A percentile compares a stretch with the other conserved stretches of the same genome.
phyloP scores from a whole-genome alignment of 345 rosid species.

The Eucalyptus erythrocorys region DNA sequence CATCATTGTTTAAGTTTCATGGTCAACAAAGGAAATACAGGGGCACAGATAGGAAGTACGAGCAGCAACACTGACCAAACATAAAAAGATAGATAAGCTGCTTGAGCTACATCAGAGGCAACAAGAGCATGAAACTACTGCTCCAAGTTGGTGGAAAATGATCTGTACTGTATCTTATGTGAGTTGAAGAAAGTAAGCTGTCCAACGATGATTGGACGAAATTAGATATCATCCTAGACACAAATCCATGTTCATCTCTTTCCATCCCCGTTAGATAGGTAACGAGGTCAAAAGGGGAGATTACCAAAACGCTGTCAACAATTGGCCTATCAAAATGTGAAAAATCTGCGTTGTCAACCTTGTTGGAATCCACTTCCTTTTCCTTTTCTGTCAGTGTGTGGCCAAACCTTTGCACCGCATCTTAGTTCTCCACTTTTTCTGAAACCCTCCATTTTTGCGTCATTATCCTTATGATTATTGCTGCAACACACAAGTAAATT shows the following conservation, averaged over 20 bases:
- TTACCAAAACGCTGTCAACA: neutral
- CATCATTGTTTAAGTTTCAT: neutral
- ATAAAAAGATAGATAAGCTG: neutral
- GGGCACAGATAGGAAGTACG: too few species aligned
- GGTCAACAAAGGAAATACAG: too few species aligned
- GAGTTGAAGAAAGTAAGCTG: too few species aligned
- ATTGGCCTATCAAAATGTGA: neutral
- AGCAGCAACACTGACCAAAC: neutral
- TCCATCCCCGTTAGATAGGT: neutral
- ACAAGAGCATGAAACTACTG: neutral
- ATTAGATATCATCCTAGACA: neutral
- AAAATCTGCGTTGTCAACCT: neutral
- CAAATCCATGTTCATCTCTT: neutral
- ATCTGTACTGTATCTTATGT: neutral
- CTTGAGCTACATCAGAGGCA: neutral
- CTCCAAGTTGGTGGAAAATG: too few species aligned
- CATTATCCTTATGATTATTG: neutral
- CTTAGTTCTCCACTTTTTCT: neutral
- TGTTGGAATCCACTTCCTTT: too few species aligned
- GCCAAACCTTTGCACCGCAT: neutral
- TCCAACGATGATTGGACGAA: neutral
- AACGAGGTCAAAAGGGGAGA: neutral
- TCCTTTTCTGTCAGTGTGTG: neutral
- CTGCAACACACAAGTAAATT: neutral
- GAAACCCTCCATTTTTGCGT: neutral